These are phyloP conservation scores for Verticillium albo-atrum DNA, from an alignment of 2,329 filamentous ascomycete genomes.

Conservation along the genomic window DNA sequence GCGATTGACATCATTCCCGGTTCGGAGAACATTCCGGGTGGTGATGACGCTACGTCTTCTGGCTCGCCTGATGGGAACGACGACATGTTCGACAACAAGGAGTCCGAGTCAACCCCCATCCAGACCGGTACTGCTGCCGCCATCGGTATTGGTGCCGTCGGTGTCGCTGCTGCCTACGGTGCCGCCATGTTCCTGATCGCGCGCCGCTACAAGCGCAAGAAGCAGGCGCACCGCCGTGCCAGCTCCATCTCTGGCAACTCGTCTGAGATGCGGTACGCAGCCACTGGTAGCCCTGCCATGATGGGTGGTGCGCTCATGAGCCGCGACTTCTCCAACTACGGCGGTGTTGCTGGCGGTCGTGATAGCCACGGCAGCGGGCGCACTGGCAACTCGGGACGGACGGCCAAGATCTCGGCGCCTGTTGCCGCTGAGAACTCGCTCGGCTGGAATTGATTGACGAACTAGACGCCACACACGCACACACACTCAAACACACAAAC, in stretches of 20 bases:
- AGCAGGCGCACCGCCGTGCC: slow-evolving; percentile 68
- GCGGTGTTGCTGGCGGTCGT: slow-evolving; percentile 41
- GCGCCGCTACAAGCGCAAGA: slow-evolving; percentile 84
- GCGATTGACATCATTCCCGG: slow-evolving; percentile 64
- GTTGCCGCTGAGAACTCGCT: slow-evolving; percentile 93
- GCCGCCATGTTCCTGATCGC: slow-evolving; percentile 93
- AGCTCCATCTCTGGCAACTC: slow-evolving; percentile 62
- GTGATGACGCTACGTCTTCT: slow-evolving; percentile 17
- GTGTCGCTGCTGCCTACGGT: slow-evolving; percentile 80
- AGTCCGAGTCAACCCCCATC: slow-evolving; percentile 50
- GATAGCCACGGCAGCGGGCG: slow-evolving; percentile 65
- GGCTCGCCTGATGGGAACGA: slow-evolving; percentile 27
- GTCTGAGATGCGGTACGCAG: slow-evolving; percentile 49
- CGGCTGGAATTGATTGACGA: slow-evolving; percentile 76
- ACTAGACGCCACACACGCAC: slow-evolving; percentile 17
- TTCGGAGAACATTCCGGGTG: slow-evolving; percentile 35
- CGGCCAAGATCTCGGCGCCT: slow-evolving; percentile 75
- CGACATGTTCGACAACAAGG: slow-evolving; percentile 33
- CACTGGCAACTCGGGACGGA: slow-evolving; percentile 50
- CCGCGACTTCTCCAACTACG: slow-evolving; percentile 52
- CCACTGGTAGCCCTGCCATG: slow-evolving; percentile 49
- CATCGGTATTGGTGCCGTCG: slow-evolving; percentile 73
- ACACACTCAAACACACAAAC: not conserved
- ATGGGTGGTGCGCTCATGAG: slow-evolving; percentile 67
- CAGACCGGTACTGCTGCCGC: slow-evolving; percentile 59